Percentiles rank a stretch among this genome's conserved stretches.
phyloP scores from a whole-genome alignment of 306 rosid species.

The Crotalaria pallida region DNA sequence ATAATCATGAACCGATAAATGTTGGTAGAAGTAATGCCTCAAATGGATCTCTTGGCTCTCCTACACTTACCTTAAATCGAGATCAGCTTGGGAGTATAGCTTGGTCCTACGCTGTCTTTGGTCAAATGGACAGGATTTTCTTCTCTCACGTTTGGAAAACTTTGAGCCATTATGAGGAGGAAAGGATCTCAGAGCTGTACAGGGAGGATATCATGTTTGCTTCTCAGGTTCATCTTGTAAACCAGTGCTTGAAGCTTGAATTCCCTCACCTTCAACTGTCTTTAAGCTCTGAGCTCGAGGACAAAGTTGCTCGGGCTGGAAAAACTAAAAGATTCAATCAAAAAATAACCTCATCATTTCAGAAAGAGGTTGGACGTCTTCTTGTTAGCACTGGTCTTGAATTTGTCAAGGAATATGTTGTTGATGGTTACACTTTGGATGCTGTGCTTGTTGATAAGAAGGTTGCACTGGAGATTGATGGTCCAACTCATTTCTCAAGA shows the following conservation, averaged over 20 bases:
- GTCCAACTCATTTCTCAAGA: slow-evolving; percentile 98
- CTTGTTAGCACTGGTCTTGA: slow-evolving; percentile 75
- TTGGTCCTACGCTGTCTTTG: slow-evolving; percentile 88
- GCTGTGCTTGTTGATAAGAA: slow-evolving; percentile 71
- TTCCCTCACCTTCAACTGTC: slow-evolving; percentile 69
- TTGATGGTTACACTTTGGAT: slow-evolving; percentile 78
- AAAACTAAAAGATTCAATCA: slow-evolving; percentile 73
- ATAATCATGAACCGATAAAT: slow-evolving; percentile 23
- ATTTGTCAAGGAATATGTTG: slow-evolving; percentile 70
- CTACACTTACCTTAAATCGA: slow-evolving; percentile 54
- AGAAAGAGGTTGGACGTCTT: slow-evolving; percentile 84
- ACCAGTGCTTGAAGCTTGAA: slow-evolving; percentile 88
- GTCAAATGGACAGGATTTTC: slow-evolving; percentile 65
- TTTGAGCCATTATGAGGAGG: slow-evolving; percentile 58
- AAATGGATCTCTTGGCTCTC: slow-evolving; percentile 30
- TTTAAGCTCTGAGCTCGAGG: slow-evolving; percentile 50
- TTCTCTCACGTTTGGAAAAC: slow-evolving; percentile 62
- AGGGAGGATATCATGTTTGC: slow-evolving; percentile 87
- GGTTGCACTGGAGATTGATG: slow-evolving; percentile 93
- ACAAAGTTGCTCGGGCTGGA: slow-evolving; percentile 54
- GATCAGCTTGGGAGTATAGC: slow-evolving; percentile 79
- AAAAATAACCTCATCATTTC: slow-evolving; percentile 70
- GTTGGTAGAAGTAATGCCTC: slow-evolving; percentile 25
- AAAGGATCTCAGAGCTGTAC: slow-evolving; percentile 73
- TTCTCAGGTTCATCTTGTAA: slow-evolving; percentile 77